Conservation (phyloP, 495 filamentous ascomycete species). For the Lepidopterella palustris region DNA sequence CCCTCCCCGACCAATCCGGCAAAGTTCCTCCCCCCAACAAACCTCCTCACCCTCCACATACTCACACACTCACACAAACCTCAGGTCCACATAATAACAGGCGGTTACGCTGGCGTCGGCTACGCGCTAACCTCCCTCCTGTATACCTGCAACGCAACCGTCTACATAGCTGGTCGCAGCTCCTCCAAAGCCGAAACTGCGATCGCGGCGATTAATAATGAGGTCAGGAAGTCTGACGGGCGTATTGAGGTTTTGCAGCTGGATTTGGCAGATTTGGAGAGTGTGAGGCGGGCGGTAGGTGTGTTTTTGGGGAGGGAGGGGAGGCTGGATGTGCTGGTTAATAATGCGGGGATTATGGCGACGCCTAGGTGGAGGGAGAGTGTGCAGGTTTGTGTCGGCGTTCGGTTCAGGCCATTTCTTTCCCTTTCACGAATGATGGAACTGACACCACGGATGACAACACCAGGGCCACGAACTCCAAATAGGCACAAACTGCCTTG, state of each 20-base stretch:
- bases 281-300: constrained; percentile 39
- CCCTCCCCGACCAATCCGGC: not conserved
- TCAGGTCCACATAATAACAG: constrained; percentile 16
- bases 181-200: constrained; percentile 29
- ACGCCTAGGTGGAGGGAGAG: constrained; percentile 37
- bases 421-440: not conserved
- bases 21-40: not conserved
- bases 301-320: constrained; percentile 39
- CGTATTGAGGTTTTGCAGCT: constrained; percentile 38
- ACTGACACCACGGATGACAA: not conserved
- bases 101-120: constrained; percentile 30
- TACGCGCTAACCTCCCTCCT: constrained; percentile 38
- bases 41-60: not conserved
- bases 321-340: constrained; percentile 46
- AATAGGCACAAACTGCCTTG: constrained; percentile 44
- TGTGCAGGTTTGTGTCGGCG: not conserved
- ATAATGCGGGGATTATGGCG: constrained; percentile 43
- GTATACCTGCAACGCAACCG: constrained; percentile 34
- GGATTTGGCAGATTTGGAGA: constrained; percentile 41
- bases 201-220: constrained; percentile 35
- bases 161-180: constrained; percentile 38
- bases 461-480: constrained; percentile 41
- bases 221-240: constrained; percentile 26
- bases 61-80: not conserved
- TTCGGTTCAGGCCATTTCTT: not conserved